Base-by-base conservation (phyloP, 2,329 filamentous ascomycete genomes). In the Capronia americana region DNA sequence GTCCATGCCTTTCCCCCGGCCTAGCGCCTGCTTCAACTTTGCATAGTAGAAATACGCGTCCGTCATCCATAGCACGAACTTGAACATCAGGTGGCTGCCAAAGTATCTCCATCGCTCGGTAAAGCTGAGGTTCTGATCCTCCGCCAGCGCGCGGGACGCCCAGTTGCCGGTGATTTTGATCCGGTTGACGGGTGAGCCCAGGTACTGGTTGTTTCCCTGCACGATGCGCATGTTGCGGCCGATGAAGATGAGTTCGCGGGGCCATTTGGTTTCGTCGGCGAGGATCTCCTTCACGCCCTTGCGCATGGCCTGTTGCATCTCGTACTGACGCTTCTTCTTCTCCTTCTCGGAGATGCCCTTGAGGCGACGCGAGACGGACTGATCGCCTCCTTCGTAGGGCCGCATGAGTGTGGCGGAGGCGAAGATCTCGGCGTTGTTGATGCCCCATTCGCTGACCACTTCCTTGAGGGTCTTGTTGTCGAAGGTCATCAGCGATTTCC, bases 101-200 rank as follows among this genome's bases (percentile, higher is more conserved):
- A 88, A 89, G 74, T 94, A 92, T 61, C 81, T 79, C 72, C 90
- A 81, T 57, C 91, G 83, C 77, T 92, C 85, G 0, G 79, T 75
- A 64, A 86, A 81, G 2, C 85, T 85, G 63, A 92, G 80, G 75
- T 91, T 86, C 17, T 82, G 84, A 70, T 90, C 88, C 78, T 96
- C 89, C 26, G 90, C 90, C n/a, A 98, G 81, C 61, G 92, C 93
- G 24, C 91, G 84, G 66, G 88, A 92, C 0, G 94, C 94, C 94
- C 94, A 98, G 65, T 88, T 84, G 24, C 93, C 93, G 69, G 95
- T 97, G 77, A 96, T 93, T 81, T 97, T 97, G 78, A 98, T 88
- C 1, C 95, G 84, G 78, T 97, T 93, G 51, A 97, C 92, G 0
- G 93, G 93, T 0, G 89, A 92, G 24, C 93, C 93, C 59, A 97